phyloP scores from a whole-genome alignment of 176 grass and related monocot species.

The Areca catechu region DNA sequence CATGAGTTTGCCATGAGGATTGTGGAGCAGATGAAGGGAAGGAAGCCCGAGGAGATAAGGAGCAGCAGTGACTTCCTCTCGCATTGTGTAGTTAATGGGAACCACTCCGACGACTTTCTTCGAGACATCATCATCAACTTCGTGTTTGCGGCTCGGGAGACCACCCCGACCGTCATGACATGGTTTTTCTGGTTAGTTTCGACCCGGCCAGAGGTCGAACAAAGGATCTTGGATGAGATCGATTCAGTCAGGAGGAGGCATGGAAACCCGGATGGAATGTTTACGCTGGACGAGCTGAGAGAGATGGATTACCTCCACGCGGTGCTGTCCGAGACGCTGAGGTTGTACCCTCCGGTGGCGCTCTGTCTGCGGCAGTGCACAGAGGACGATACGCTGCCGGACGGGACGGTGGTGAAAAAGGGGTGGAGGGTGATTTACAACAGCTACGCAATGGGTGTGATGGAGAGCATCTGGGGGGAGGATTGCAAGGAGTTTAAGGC shows the following conservation, averaged over 20 bases:
- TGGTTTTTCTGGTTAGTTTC: constrained; percentile 87
- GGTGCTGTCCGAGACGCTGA: constrained; percentile 63
- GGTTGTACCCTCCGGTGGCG: constrained; percentile 62
- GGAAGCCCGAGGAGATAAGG: constrained; percentile 8
- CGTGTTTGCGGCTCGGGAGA: constrained; percentile 56
- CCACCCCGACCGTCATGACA: constrained; percentile 54
- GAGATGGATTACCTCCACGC: constrained; percentile 84
- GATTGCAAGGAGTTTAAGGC: constrained; percentile 40
- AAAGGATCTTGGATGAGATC: constrained; percentile 47
- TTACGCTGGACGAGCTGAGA: constrained; percentile 47
- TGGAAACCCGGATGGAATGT: neutral
- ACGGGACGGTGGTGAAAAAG: constrained; percentile 41
- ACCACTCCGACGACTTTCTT: constrained; percentile 43
- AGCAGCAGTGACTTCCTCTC: constrained; percentile 60
- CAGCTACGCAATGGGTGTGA: constrained; percentile 50
- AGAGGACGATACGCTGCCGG: constrained; percentile 49
- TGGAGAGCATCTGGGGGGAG: constrained; percentile 41
- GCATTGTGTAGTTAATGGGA: constrained; percentile 33
- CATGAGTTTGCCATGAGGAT: constrained; percentile 48
- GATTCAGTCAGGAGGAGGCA: constrained; percentile 24
- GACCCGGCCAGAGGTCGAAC: constrained; percentile 42
- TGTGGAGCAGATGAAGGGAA: constrained; percentile 35
- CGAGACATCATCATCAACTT: constrained; percentile 73
- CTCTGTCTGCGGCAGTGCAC: constrained; percentile 11
- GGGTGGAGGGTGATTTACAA: constrained; percentile 48